Base-by-base conservation (phyloP, 306 rosid genomes). In the Neltuma alba region DNA sequence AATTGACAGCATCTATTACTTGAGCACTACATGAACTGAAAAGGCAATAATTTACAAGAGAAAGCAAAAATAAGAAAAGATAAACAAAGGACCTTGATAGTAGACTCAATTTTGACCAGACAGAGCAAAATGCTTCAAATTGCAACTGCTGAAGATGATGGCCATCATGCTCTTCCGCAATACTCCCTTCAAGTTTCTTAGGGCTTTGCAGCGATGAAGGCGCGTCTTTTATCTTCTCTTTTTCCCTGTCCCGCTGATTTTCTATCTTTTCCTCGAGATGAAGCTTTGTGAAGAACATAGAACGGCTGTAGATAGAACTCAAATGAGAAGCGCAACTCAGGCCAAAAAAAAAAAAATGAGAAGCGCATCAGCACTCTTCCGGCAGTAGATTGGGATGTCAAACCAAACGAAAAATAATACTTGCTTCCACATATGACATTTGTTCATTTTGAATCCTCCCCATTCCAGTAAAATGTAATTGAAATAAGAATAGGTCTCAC, bases 91-190 rank as follows among this genome's bases (percentile, higher is more conserved):
- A 93, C 97, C 97, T 88, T 86, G 84, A 92, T 91, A 47, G 91
- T 76, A 67, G 94, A 88, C 58, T 92, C 90, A 25, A 90, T 90
- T 84, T 89, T 8, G 89, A 79, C 98, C 98, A 95, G 76, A 90
- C 88, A 69, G 76, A 58, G 70, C 74, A 80, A 70, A 89, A 89
- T 70, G 96, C 85, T 74, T 90, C 87, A 77, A 79, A 70, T 42
- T 89, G 86, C 76, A 76, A 57, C 75, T 60, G 73, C 77, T 83
- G 81, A 79, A 63, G 78, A 61, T 34, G 38, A 74, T 61, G 75
- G 60, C 25, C 79, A 54, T 74, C 88, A 75, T 70, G 72, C 38
- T 80, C 90, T 44, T 69, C 83, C 2, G 77, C 30, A 36, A 33
- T 42, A 21, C 78, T 86, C 75, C 72, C 72, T 72, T 79, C 89